Evolutionary conservation across 2,329 filamentous ascomycete genomes (phyloP).

Genomic region (Macroventuria anomochaeta): DNA sequence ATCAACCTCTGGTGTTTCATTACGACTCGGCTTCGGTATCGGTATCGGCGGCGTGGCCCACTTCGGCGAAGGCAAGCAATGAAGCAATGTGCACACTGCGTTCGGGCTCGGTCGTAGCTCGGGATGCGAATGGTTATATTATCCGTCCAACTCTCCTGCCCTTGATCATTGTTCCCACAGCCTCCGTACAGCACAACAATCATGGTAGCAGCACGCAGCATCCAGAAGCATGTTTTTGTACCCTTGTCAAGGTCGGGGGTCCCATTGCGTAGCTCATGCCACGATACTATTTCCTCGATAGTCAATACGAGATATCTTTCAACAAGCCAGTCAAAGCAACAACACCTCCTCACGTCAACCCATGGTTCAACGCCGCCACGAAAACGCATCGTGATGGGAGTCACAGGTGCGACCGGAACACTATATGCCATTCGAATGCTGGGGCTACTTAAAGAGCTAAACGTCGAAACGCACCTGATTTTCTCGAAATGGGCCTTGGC

Average conservation of each 20-base stretch:
- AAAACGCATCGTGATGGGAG: constrained; percentile 53
- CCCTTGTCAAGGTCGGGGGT: not conserved
- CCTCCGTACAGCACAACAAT: too few species aligned
- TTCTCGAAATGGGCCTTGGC: constrained; percentile 58
- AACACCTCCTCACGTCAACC: not conserved
- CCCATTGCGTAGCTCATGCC: too few species aligned
- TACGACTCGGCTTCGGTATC: not conserved
- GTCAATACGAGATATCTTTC: not conserved
- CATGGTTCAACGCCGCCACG: not conserved
- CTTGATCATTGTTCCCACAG: too few species aligned
- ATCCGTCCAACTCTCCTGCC: too few species aligned
- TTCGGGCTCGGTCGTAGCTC: not conserved
- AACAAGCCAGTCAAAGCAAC: not conserved
- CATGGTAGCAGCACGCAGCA: not conserved
- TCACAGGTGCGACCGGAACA: constrained; percentile 60
- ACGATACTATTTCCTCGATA: not conserved
- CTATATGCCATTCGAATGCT: constrained; percentile 54
- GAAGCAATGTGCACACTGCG: not conserved
- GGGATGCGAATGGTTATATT: too few species aligned
- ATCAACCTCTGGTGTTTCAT: not conserved
- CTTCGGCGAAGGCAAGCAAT: not conserved
- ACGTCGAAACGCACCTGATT: constrained; percentile 51
- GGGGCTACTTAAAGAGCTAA: constrained; percentile 44
- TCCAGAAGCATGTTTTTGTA: not conserved
- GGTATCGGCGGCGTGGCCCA: not conserved